These are phyloP conservation scores for Candolleomyces eurysporus DNA, from an alignment of 768 basidiomycete genomes.

Conservation along the genomic window DNA sequence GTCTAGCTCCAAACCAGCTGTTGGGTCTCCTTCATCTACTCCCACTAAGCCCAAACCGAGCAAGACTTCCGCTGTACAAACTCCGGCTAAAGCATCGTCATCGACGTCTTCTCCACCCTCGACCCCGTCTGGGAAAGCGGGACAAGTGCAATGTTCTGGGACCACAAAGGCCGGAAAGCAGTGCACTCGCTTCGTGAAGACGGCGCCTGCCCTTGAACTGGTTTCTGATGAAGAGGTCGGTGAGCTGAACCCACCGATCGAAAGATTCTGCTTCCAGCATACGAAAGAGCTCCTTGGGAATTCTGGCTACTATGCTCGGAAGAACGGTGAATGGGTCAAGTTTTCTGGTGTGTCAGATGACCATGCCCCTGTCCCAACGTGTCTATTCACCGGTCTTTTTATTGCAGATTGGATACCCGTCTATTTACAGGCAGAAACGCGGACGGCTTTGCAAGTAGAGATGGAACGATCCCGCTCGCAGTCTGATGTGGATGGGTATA, in stretches of 20 bases:
- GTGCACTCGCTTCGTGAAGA: slow-evolving; percentile 60
- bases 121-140: slow-evolving; percentile 16
- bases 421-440: slow-evolving; percentile 62
- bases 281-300: slow-evolving; percentile 49
- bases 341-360: slow-evolving; percentile 47
- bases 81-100: neutral
- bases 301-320: slow-evolving; percentile 57
- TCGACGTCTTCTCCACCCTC: slow-evolving; percentile 20
- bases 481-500: slow-evolving; percentile 70
- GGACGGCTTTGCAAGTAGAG: slow-evolving; percentile 46
- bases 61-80: neutral
- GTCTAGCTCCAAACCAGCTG: slow-evolving; percentile 11
- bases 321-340: slow-evolving; percentile 48
- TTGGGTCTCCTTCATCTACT: slow-evolving; percentile 7
- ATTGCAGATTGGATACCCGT: slow-evolving; percentile 64
- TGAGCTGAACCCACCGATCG: slow-evolving; percentile 24
- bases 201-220: slow-evolving; percentile 24
- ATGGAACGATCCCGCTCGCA: slow-evolving; percentile 49
- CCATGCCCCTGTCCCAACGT: neutral
- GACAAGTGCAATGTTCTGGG: slow-evolving; percentile 55
- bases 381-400: slow-evolving; percentile 9
- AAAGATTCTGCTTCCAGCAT: slow-evolving; percentile 66
- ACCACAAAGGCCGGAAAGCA: slow-evolving; percentile 62
- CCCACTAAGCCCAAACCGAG: slow-evolving; percentile 13
- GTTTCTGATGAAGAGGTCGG: slow-evolving; percentile 28